Evolutionary conservation across 768 basidiomycete species (phyloP).

Genomic region (Pisolithus tinctorius): DNA sequence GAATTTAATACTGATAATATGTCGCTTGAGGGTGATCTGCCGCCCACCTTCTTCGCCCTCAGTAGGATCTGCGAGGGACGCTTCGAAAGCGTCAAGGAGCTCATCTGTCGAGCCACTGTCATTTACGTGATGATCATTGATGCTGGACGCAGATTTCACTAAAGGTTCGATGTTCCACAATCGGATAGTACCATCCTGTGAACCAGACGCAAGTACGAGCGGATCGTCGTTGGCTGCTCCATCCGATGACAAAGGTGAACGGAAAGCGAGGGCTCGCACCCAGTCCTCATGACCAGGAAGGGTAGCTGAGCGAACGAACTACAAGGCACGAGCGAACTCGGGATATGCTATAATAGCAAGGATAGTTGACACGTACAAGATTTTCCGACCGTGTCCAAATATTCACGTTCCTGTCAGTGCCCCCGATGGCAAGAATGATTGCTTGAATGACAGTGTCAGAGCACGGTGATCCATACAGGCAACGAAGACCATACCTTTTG

Average conservation of each 20-base stretch:
- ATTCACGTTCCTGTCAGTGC: conserved; percentile 76
- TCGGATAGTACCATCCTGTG: conserved; percentile 91
- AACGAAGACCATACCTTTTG: conserved; percentile 44
- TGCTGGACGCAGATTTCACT: conserved; percentile 19
- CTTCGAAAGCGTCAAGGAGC: conserved; percentile 83
- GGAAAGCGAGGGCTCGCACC: conserved; percentile 78
- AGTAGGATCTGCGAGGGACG: conserved; percentile 61
- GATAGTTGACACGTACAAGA: conserved; percentile 31
- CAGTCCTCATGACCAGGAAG: conserved; percentile 93
- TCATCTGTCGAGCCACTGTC: conserved; percentile 50
- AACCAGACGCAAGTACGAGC: conserved; percentile 83
- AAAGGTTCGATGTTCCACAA: conserved; percentile 78
- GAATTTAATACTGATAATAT: conserved; percentile 63
- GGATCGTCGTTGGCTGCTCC: conserved; percentile 21
- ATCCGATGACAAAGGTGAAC: conserved; percentile 22
- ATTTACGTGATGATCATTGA: conserved; percentile 13
- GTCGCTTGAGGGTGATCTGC: conserved; percentile 85
- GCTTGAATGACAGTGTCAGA: conserved; percentile 27
- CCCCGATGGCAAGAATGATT: conserved; percentile 69
- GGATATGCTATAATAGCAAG: not conserved
- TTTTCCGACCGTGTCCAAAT: conserved; percentile 67
- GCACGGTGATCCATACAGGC: not conserved
- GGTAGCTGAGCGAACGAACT: conserved; percentile 57
- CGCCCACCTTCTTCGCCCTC: conserved; percentile 74
- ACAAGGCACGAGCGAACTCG: not conserved